Percentiles rank a stretch among this genome's conserved stretches.
phyloP scores from a whole-genome alignment of 192 early-diverging fungal genomes.

The Pecoramyces ruminantium region DNA sequence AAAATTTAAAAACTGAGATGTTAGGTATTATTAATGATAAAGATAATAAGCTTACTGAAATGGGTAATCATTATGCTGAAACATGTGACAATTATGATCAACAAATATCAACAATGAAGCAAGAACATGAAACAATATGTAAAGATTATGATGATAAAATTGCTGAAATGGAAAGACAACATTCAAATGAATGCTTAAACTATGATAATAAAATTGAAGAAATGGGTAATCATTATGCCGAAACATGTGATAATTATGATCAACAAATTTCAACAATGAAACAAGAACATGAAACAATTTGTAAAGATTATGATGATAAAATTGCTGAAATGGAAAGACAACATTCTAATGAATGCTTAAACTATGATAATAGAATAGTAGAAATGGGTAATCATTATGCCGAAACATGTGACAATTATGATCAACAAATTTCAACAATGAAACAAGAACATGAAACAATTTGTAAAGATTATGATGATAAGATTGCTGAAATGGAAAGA shows the following conservation, averaged over 20 bases:
- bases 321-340: background rate
- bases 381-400: background rate
- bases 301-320: background rate
- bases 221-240: background rate
- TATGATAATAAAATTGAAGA: background rate
- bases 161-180: background rate
- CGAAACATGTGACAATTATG: background rate
- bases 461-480: background rate
- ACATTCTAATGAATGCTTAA: background rate
- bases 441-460: background rate
- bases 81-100: background rate
- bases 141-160: background rate
- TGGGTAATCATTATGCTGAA: background rate
- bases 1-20: background rate
- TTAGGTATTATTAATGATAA: background rate
- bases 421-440: background rate
- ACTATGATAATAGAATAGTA: background rate
- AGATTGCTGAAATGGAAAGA: background rate
- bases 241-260: background rate
- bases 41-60: background rate
- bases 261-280: background rate
- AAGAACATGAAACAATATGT: background rate
- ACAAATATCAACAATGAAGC: background rate
- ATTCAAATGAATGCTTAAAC: background rate
- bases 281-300: background rate